Evolutionary conservation across 352 stramenopile species (phyloP).

Genomic region (Blastocystis sp.): DNA sequence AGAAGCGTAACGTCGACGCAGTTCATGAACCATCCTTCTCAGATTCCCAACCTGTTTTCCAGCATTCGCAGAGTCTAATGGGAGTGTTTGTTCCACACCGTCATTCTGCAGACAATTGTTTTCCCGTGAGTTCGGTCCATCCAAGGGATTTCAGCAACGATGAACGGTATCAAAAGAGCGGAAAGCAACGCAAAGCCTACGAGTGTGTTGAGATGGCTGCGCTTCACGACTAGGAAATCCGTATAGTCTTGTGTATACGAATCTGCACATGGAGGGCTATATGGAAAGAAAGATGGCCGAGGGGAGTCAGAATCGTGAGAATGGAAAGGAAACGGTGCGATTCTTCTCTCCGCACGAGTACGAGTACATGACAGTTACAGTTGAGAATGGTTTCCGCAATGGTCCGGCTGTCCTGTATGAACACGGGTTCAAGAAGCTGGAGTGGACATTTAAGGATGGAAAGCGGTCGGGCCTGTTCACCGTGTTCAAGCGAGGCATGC

Average conservation of each 20-base stretch:
- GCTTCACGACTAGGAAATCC: too few species aligned
- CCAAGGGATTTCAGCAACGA: too few species aligned
- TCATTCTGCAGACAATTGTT: not conserved
- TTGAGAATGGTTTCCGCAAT: constrained; percentile 1
- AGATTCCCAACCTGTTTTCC: constrained; percentile 60
- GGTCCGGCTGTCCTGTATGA: not conserved
- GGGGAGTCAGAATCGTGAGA: too few species aligned
- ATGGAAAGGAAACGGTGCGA: constrained; percentile 9
- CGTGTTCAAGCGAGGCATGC: not conserved
- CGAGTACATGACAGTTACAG: not conserved
- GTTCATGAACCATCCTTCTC: constrained; percentile 13
- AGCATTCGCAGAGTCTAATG: constrained; percentile 50
- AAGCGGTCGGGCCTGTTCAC: not conserved
- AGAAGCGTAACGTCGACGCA: constrained; percentile 62
- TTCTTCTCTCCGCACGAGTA: constrained; percentile 34
- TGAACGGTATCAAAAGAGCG: too few species aligned
- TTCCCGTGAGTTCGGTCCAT: not conserved
- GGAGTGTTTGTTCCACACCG: constrained; percentile 25
- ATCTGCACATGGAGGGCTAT: too few species aligned
- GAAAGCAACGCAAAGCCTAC: too few species aligned
- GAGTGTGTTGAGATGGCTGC: too few species aligned
- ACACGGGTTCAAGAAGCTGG: not conserved
- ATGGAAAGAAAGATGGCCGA: too few species aligned
- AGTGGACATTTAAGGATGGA: constrained; percentile 17
- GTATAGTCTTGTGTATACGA: too few species aligned